phyloP scores from a whole-genome alignment of 2,329 filamentous ascomycete species.

The Sclerotinia spermophila region DNA sequence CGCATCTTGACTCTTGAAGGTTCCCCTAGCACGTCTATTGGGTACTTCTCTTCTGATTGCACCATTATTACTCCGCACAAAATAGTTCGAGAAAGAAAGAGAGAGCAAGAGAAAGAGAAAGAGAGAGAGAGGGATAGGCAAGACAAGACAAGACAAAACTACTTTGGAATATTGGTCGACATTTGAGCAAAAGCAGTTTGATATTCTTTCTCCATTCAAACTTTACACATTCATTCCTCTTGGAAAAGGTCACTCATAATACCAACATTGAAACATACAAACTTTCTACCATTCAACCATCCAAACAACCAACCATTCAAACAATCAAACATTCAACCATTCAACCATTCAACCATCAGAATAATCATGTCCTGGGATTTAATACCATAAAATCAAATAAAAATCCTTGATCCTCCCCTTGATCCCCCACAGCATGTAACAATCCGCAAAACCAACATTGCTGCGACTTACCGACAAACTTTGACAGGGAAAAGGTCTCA shows the following conservation, averaged over 20 bases:
- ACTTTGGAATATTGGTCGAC: background rate
- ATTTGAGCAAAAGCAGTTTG: background rate
- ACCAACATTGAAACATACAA: background rate
- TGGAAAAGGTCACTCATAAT: background rate
- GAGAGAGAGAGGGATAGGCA: too few species aligned
- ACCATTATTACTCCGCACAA: background rate
- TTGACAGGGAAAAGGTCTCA: constrained; percentile 21
- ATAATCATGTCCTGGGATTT: background rate
- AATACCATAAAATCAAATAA: background rate
- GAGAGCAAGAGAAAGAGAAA: background rate
- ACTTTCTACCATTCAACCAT: background rate
- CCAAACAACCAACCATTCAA: background rate
- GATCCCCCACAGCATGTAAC: constrained; percentile 24
- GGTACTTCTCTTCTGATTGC: background rate
- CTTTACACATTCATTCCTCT: background rate
- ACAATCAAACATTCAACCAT: background rate
- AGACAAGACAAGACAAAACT: too few species aligned
- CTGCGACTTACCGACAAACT: constrained; percentile 25
- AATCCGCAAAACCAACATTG: constrained; percentile 15
- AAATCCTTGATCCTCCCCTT: constrained; percentile 8
- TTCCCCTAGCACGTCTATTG: background rate
- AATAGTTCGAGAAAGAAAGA: background rate
- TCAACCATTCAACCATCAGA: background rate
- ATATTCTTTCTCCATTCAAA: background rate
- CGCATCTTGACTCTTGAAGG: too few species aligned